Percentiles rank a stretch among this genome's conserved stretches.
phyloP scores from a whole-genome alignment of 139 green algal species.

The Chlamydomonas sp. region DNA sequence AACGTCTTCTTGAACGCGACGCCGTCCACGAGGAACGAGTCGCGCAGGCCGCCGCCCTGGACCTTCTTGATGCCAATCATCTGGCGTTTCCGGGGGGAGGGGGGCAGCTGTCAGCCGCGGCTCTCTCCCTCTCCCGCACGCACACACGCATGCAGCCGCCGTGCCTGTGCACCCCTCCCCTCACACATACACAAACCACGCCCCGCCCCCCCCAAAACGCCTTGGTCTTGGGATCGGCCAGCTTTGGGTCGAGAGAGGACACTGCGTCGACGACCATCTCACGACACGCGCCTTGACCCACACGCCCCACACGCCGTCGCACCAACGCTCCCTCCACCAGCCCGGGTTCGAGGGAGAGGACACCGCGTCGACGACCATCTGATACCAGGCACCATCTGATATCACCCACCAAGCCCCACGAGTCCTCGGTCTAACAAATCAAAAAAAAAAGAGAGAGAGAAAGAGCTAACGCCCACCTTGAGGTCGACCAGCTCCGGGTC shows the following conservation, averaged over 20 bases:
- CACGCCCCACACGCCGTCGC: no score
- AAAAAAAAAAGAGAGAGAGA: no score
- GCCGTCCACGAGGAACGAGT: constrained; percentile 95
- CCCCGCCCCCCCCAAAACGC: no score
- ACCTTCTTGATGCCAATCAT: constrained; percentile 12
- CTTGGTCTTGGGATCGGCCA: constrained; percentile 77
- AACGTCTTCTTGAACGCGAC: constrained; percentile 99
- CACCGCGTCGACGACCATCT: no score
- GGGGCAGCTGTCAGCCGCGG: no score
- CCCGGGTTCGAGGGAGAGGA: no score
- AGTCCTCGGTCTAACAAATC: neutral
- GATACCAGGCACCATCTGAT: neutral
- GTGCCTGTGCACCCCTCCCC: no score
- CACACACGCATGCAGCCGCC: no score
- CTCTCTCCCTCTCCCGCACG: neutral
- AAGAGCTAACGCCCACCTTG: constrained; percentile 86
- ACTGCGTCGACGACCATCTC: constrained; percentile 97
- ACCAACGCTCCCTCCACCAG: no score
- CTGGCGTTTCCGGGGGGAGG: no score
- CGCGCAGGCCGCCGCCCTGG: constrained; percentile 79
- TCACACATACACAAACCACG: no score
- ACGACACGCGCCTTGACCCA: no score
- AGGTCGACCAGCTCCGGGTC: constrained; percentile 76
- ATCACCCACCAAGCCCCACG: neutral
- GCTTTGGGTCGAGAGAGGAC: constrained; percentile 61